A percentile compares a stretch with the other conserved stretches of the same genome.
Evolutionary conservation across 345 rosid genomes (phyloP).

Genomic region (Turnera subulata): DNA sequence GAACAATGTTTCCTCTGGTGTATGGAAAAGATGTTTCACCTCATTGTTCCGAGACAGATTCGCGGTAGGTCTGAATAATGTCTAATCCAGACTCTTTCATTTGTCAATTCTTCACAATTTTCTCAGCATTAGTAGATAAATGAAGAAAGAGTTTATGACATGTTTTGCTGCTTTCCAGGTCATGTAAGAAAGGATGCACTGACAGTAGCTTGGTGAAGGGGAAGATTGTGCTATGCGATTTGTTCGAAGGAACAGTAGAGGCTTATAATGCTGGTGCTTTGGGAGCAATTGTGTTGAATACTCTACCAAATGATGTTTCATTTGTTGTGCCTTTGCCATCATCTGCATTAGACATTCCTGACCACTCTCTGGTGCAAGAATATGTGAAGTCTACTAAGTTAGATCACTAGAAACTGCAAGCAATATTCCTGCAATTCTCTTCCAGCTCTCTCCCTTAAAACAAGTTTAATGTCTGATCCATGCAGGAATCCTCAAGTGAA

Average conservation of each 20-base stretch:
- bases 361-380: background rate
- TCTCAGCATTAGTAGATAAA: no score
- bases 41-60: background rate
- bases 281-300: background rate
- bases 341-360: background rate
- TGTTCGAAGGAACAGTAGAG: background rate
- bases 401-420: background rate
- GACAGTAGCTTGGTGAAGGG: background rate
- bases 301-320: background rate
- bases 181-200: background rate
- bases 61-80: background rate
- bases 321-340: background rate
- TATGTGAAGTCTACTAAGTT: background rate
- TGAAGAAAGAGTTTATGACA: background rate
- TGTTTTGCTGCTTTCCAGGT: background rate
- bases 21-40: background rate
- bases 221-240: background rate
- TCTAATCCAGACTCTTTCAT: no score
- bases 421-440: background rate
- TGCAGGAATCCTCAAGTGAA: background rate
- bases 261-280: constrained; percentile 3
- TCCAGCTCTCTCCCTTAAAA: background rate
- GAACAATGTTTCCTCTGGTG: constrained; percentile 2
- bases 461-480: background rate
- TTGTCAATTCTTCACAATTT: background rate